Percentiles rank a stretch among this genome's conserved stretches.
phyloP scores from a whole-genome alignment of 2,329 filamentous ascomycete species.

The Colletotrichum neosansevieriae region DNA sequence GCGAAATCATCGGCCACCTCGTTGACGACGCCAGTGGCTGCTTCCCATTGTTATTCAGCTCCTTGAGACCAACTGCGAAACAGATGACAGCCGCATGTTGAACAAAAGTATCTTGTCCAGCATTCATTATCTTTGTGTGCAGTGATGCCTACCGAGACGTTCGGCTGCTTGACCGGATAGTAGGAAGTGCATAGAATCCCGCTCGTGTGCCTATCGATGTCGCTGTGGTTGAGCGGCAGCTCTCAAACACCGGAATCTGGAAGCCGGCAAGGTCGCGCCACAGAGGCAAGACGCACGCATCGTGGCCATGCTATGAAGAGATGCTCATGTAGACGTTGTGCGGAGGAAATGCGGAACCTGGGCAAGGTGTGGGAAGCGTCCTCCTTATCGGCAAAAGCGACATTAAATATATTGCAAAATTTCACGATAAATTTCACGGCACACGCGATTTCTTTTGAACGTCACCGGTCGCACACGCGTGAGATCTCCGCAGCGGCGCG shows the following conservation, averaged over 20 bases:
- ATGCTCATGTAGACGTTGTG: no score
- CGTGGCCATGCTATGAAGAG: neutral
- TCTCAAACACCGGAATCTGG: neutral
- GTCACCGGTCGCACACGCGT: neutral
- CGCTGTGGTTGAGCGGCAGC: constrained; percentile 50
- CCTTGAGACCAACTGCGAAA: constrained; percentile 45
- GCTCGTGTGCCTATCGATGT: constrained; percentile 47
- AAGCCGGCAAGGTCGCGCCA: constrained; percentile 40
- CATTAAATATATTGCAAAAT: neutral
- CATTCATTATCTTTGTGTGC: constrained; percentile 14
- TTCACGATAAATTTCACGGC: neutral
- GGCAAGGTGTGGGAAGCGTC: no score
- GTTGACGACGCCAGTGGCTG: constrained; percentile 53
- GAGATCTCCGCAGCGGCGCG: constrained; percentile 7
- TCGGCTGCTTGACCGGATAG: constrained; percentile 44
- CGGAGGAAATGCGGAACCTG: no score
- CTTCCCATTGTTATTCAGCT: constrained; percentile 46
- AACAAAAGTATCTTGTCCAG: constrained; percentile 53
- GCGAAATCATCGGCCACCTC: neutral
- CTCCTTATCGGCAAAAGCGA: neutral
- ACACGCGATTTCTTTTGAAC: neutral
- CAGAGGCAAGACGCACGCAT: constrained; percentile 46
- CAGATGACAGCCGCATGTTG: constrained; percentile 56
- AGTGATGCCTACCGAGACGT: constrained; percentile 33
- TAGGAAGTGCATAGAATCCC: constrained; percentile 56